These are phyloP conservation scores for Fusarium buxicola DNA, from an alignment of 2,329 filamentous ascomycete genomes.

Conservation along the genomic window DNA sequence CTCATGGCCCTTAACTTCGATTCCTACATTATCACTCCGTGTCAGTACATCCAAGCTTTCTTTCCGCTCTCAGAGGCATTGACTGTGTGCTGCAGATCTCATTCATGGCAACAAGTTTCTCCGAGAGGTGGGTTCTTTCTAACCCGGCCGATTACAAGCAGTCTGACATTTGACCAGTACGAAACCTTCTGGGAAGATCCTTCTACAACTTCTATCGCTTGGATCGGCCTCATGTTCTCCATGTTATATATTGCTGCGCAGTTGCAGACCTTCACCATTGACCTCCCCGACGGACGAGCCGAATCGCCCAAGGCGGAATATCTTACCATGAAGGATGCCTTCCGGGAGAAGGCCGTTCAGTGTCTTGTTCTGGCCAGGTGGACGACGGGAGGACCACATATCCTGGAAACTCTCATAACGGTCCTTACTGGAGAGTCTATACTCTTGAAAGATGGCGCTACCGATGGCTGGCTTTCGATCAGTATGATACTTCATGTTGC, in stretches of 20 bases:
- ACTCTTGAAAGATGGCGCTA: constrained; percentile 15
- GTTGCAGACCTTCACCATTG: constrained; percentile 22
- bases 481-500: constrained; percentile 29
- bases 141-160: background rate
- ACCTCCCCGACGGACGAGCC: constrained; percentile 7
- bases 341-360: constrained; percentile 28
- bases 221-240: constrained; percentile 31
- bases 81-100: constrained; percentile 19
- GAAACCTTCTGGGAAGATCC: constrained; percentile 26
- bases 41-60: constrained; percentile 15
- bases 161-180: constrained; percentile 29
- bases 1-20: constrained; percentile 30
- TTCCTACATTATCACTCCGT: constrained; percentile 26
- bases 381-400: constrained; percentile 21
- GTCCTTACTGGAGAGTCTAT: constrained; percentile 25
- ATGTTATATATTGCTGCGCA: constrained; percentile 28
- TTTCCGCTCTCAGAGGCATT: constrained; percentile 9
- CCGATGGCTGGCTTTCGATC: constrained; percentile 24
- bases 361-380: constrained; percentile 25
- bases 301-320: constrained; percentile 22
- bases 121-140: constrained; percentile 23
- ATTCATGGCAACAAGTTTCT: constrained; percentile 31
- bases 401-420: constrained; percentile 28
- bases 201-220: constrained; percentile 18
- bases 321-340: constrained; percentile 26